Base-by-base conservation (phyloP, 805 yeast species). In the Clavispora fructus region DNA sequence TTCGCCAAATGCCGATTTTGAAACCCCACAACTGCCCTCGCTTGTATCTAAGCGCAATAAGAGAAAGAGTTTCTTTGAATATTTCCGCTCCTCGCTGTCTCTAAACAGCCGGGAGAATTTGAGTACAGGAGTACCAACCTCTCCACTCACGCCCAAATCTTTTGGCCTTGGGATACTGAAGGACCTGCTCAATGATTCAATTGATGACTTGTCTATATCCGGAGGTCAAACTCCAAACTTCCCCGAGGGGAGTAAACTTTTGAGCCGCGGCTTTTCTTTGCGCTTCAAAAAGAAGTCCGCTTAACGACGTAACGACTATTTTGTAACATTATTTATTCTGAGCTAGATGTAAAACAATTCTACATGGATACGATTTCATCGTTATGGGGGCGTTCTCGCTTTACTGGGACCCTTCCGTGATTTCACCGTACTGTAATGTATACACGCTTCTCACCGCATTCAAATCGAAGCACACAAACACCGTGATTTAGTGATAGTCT, bases 41-140 rank as follows among this genome's bases (percentile, higher is more conserved):
- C 12, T 33, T 16, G 25, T 11, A 17, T 33, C 37, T 7, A 33
- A 33, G 25, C 37, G 37, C 13, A 44, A 39, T 41, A 41, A 44
- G 31, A 27, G 48, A n/a, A 43, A 35, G 32, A 43, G 49, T 39
- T 43, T 45, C 41, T 19, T 44, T 17, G 47, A 41, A 32, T 42
- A 37, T 19, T 40, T 40, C 25, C 17, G 32, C 17, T 31, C 27
- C 17, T 11, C 42, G 6, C 35, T 25, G 28, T n/a, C 40, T 14
- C 23, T 37, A 7, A 37, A 25, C 13, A 37, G 40, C 17, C 28
- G 23, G 7, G 40, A 37, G 16, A 26, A 37, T 13, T 37, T 25
- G 29, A 37, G 29, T 8, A 6, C 37, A 16, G 37, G 37, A 2
- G 9, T 33, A 4, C 25, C 37, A 1, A 7, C 37, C 9, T 33